Percentiles rank a stretch among this genome's conserved stretches.
These are phyloP conservation scores for Pleurostoma richardsiae DNA, from an alignment of 2,329 filamentous ascomycete species.

Conservation along the genomic window DNA sequence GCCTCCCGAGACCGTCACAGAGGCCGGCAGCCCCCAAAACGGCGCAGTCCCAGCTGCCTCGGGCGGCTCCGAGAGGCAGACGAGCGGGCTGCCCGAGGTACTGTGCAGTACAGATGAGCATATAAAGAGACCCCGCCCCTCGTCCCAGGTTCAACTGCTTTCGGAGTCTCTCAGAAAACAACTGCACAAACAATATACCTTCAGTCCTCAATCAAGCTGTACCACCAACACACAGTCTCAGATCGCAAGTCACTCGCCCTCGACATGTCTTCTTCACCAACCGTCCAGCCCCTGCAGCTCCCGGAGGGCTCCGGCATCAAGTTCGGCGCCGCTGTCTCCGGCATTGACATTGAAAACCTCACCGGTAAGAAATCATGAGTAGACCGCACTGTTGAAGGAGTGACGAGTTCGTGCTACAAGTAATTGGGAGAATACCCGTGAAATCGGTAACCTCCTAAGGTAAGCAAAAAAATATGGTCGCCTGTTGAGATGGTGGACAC, in stretches of 20 bases:
- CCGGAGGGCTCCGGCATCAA: constrained; percentile 36
- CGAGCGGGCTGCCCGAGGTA: no score
- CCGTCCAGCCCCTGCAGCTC: constrained; percentile 30
- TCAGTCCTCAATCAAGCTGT: not conserved
- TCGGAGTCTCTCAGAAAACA: not conserved
- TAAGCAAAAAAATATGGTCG: constrained; percentile 23
- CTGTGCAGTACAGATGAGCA: not conserved
- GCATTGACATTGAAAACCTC: constrained; percentile 57
- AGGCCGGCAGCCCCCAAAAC: not conserved
- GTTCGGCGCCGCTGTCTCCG: constrained; percentile 56
- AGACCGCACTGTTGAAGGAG: no score
- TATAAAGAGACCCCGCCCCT: not conserved
- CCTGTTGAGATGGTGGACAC: not conserved
- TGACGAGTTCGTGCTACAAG: not conserved
- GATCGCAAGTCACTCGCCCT: not conserved
- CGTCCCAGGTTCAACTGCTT: not conserved
- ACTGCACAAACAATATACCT: not conserved
- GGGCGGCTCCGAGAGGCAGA: not conserved
- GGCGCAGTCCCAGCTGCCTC: not conserved
- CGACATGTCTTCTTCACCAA: constrained; percentile 11
- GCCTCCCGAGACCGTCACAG: no score
- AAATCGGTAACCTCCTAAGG: constrained; percentile 56
- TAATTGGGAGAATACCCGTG: constrained; percentile 47
- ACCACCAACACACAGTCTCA: not conserved
- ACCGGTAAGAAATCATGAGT: constrained; percentile 41